Percentiles rank a stretch among this genome's conserved stretches.
phyloP scores from a whole-genome alignment of 495 filamentous ascomycete species.

The Talaromyces borbonicus region DNA sequence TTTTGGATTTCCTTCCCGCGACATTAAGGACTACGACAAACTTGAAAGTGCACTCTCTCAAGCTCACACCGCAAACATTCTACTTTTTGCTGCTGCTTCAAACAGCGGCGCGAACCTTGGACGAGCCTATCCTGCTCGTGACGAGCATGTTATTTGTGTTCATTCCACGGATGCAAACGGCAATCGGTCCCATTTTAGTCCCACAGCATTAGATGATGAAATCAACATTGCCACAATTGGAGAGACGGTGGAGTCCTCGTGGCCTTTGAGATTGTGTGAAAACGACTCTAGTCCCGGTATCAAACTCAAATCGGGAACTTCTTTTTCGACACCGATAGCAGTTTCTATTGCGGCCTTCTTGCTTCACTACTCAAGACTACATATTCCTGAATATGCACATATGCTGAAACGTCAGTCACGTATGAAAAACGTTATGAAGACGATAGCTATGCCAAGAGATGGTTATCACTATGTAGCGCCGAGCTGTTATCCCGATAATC shows the following conservation, averaged over 20 bases:
- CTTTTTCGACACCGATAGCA: constrained; percentile 11
- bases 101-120: constrained; percentile 9
- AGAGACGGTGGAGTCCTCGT: constrained; percentile 8
- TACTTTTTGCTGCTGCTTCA: constrained; percentile 14
- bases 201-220: neutral
- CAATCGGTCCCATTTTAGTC: constrained; percentile 4
- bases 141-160: constrained; percentile 9
- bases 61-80: constrained; percentile 1
- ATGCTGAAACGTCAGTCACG: neutral
- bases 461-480: neutral
- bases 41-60: constrained; percentile 6
- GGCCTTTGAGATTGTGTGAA: constrained; percentile 4
- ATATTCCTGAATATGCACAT: neutral
- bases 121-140: constrained; percentile 11
- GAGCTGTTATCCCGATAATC: neutral
- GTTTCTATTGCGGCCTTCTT: constrained; percentile 12
- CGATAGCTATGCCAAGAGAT: neutral
- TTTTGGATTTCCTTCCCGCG: constrained; percentile 11
- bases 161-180: constrained; percentile 12
- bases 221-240: constrained; percentile 11
- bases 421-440: neutral
- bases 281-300: neutral
- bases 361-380: constrained; percentile 6
- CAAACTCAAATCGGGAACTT: constrained; percentile 9
- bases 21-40: constrained; percentile 1